Evolutionary conservation across 331 rosid species (phyloP).

Genomic region (Cydonia oblonga): DNA sequence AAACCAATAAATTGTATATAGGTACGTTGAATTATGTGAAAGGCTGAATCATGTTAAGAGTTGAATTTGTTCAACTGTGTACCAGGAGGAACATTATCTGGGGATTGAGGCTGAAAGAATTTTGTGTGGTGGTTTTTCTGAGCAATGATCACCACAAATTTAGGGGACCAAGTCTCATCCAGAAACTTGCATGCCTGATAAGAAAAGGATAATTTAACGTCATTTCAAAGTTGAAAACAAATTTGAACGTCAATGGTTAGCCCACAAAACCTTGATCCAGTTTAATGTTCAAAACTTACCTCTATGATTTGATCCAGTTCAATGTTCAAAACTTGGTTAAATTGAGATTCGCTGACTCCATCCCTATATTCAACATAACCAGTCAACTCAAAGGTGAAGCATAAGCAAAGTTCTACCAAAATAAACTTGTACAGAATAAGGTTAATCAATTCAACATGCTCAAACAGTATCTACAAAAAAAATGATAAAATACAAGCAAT

Average conservation of each 20-base stretch:
- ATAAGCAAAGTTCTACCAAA: background rate
- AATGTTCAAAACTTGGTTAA: constrained; percentile 74
- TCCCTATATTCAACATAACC: constrained; percentile 40
- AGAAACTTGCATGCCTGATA: constrained; percentile 77
- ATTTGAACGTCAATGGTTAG: background rate
- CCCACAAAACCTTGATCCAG: background rate
- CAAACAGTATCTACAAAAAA: background rate
- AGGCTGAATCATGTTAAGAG: too few relatives aligned
- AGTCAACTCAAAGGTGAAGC: background rate
- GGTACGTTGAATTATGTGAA: background rate
- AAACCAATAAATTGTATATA: background rate
- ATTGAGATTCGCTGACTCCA: constrained; percentile 90
- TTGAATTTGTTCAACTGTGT: background rate
- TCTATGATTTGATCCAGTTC: constrained; percentile 75
- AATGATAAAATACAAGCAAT: background rate
- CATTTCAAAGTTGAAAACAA: background rate
- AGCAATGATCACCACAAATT: constrained; percentile 74
- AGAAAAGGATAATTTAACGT: background rate
- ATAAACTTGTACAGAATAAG: background rate
- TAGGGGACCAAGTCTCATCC: constrained; percentile 76
- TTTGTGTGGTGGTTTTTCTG: constrained; percentile 94
- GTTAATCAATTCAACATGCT: background rate
- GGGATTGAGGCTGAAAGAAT: constrained; percentile 58
- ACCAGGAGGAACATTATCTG: constrained; percentile 96
- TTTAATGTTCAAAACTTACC: constrained; percentile 23